phyloP scores from a whole-genome alignment of 257 asterid species.

The Buddleja alternifolia region DNA sequence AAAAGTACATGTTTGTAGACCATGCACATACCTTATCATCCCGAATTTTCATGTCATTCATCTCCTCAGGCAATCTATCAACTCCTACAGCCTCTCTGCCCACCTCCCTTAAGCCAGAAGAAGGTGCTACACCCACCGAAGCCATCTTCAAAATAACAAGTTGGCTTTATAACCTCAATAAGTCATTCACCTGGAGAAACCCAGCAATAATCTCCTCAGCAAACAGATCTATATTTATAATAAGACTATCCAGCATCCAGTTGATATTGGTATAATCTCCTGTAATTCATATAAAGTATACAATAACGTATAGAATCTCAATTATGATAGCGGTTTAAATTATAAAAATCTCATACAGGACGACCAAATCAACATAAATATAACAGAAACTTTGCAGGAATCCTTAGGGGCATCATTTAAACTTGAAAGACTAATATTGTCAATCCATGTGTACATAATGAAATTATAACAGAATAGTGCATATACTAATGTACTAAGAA shows the following conservation, averaged over 20 bases:
- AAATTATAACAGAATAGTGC: conserved; percentile 1
- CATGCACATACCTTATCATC: conserved; percentile 60
- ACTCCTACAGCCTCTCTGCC: conserved; percentile 56
- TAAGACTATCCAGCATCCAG: conserved; percentile 4
- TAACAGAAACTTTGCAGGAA: not conserved
- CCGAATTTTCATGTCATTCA: conserved; percentile 76
- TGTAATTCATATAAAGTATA: conserved; percentile 19
- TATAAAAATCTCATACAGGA: conserved; percentile 15
- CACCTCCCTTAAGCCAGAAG: conserved; percentile 63
- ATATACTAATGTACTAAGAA: conserved; percentile 10
- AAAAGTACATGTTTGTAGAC: not conserved
- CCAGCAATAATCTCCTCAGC: conserved; percentile 17
- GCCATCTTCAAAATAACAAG: conserved; percentile 59
- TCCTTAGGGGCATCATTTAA: conserved; percentile 6
- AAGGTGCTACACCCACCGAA: conserved; percentile 65
- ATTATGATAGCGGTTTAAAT: not conserved
- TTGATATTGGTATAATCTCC: conserved; percentile 4
- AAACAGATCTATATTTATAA: conserved; percentile 24
- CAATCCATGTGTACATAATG: conserved; percentile 11
- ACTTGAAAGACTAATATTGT: not conserved
- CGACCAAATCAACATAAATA: conserved; percentile 15
- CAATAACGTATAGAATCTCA: conserved; percentile 9
- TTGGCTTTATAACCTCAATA: conserved; percentile 44
- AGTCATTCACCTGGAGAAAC: conserved; percentile 59
- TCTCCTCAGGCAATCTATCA: conserved; percentile 74